Evolutionary conservation across 768 basidiomycete species (phyloP), one percentile per base, ranked within the genome.

Genomic region (Paxillus rubicundulus): DNA sequence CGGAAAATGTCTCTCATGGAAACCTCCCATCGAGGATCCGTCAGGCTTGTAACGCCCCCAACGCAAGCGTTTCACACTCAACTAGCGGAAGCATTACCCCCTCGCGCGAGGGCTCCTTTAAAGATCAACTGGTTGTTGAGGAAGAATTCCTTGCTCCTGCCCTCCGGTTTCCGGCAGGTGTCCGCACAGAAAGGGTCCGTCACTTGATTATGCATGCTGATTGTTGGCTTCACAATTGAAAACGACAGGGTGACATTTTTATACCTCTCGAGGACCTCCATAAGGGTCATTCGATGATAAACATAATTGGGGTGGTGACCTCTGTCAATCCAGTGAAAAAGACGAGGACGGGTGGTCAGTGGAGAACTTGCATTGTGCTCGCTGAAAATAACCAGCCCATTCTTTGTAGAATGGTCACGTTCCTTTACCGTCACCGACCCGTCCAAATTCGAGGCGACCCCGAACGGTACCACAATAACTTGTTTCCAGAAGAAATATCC

Each of bases 361-460:
- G 21, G 49, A 50, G 36, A 20, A 16, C 21, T 33, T 14, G 9
- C 20, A 13, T 14, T 36, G 40, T 28, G 17, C 37, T 45, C 37
- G 12, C 33, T 27, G 21, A 37, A 28, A 42, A 32, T 38, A 9
- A 39, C 20, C 50, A 9, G 33, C 24, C 30, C 3, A n/a, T 47
- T 32, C 41, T 16, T 47, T 51, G 14, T 51, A 87, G 85, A 84
- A 33, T 78, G 70, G 73, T 60, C 50, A 57, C 64, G 73, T 39
- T 75, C 66, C 32, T 51, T 87, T 16, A 64, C 64, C 9, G 61
- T 87, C 14, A 72, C 78, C 8, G 86, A 87, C 58, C 77, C 80
- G 3, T 81, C 81, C 24, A 65, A 66, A n/a, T 56, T 63, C 27
- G 57, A 65, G n/a, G 66, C 24, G 9, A 45, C 61, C 5, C 48